These are phyloP conservation scores for Phytophthora aleatoria DNA, from an alignment of 352 stramenopile species.

Conservation along the genomic window DNA sequence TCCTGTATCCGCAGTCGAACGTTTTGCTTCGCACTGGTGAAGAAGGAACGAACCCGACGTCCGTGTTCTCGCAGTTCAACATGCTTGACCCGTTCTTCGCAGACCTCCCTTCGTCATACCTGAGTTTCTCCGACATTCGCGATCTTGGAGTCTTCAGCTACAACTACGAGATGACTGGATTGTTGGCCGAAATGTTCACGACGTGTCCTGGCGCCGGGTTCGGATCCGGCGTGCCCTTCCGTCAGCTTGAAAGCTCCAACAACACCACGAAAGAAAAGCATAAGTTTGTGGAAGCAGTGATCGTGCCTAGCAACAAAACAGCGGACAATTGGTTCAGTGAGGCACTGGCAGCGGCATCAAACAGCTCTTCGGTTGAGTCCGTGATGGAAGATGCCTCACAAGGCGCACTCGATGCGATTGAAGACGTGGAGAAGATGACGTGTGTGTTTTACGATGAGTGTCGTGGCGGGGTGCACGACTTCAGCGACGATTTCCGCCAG, in stretches of 20 bases:
- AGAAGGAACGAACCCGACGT: conserved; percentile 40
- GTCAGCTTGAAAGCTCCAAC: conserved; percentile 24
- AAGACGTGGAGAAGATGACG: conserved; percentile 89
- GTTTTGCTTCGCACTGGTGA: conserved; percentile 60
- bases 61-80: conserved; percentile 59
- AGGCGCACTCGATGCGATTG: conserved; percentile 46
- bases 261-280: conserved; percentile 16
- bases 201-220: conserved; percentile 59
- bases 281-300: conserved; percentile 68
- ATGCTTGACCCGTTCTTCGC: conserved; percentile 62
- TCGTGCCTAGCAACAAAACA: conserved; percentile 52
- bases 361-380: conserved; percentile 37
- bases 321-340: conserved; percentile 54
- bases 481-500: conserved; percentile 60
- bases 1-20: conserved; percentile 64
- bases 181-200: conserved; percentile 77
- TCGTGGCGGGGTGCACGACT: conserved; percentile 69
- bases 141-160: conserved; percentile 81
- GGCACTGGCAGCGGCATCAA: conserved; percentile 52
- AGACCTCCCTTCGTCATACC: conserved; percentile 62
- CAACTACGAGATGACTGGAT: conserved; percentile 83
- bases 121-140: conserved; percentile 74
- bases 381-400: conserved; percentile 22
- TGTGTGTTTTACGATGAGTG: conserved; percentile 90
- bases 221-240: conserved; percentile 30